Evolutionary conservation across 106 monocot species (phyloP).

Genomic region (Allium cepa): DNA sequence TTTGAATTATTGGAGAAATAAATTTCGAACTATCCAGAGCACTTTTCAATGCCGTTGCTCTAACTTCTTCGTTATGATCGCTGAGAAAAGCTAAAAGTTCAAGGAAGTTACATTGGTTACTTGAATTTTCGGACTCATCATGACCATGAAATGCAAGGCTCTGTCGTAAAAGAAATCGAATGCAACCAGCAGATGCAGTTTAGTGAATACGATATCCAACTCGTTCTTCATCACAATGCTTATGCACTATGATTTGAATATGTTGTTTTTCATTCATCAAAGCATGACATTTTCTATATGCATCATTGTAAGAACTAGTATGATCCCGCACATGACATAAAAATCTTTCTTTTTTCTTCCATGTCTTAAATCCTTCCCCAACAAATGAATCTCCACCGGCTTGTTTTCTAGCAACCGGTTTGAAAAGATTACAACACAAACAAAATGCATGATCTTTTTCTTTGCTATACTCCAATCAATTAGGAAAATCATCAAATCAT

Average conservation of each 20-base stretch:
- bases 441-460: neutral
- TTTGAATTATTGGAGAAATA: neutral
- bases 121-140: constrained; percentile 5
- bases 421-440: constrained; percentile 4
- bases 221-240: neutral
- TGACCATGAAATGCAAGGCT: neutral
- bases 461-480: constrained; percentile 4
- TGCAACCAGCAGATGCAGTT: neutral
- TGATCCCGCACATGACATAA: neutral
- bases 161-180: neutral
- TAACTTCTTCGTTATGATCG: neutral
- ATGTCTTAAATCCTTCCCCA: neutral
- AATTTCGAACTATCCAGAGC: neutral
- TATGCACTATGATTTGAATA: neutral
- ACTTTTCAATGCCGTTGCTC: neutral
- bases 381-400: constrained; percentile 3
- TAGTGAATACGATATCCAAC: neutral
- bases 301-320: neutral
- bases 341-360: neutral
- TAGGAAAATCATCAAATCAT: neutral
- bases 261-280: neutral
- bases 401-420: neutral
- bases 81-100: constrained; percentile 1
- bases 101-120: constrained; percentile 5
- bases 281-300: neutral